A percentile compares a stretch with the other conserved stretches of the same genome.
phyloP scores from a whole-genome alignment of 805 yeast genomes.

The Saccharomyces paradoxus region DNA sequence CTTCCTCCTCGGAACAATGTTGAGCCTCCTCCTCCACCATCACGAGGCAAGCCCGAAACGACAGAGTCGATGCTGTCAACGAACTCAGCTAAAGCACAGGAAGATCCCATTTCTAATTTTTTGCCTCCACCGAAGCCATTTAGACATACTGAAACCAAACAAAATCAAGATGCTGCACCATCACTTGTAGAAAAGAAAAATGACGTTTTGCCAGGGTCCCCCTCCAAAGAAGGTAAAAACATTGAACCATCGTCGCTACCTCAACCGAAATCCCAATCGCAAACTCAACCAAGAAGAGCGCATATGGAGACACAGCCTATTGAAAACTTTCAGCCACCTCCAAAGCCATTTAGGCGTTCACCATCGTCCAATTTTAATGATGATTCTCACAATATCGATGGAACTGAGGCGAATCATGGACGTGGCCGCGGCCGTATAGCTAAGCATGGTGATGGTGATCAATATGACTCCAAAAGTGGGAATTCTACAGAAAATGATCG shows the following conservation, averaged over 20 bases:
- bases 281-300: neutral
- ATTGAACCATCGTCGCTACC: neutral
- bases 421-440: neutral
- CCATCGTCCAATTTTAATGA: neutral
- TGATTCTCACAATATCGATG: neutral
- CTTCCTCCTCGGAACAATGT: neutral
- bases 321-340: constrained; percentile 28
- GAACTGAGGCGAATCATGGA: neutral
- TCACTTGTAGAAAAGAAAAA: neutral
- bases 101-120: constrained; percentile 9
- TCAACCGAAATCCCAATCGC: neutral
- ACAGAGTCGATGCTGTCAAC: neutral
- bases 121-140: constrained; percentile 30
- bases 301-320: neutral
- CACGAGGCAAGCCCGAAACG: neutral
- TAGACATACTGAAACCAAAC: neutral
- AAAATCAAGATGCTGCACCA: neutral
- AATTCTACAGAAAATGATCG: neutral
- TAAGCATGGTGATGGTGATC: neutral
- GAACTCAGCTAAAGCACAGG: neutral
- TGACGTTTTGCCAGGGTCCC: neutral
- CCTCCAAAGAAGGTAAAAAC: neutral
- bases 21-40: neutral
- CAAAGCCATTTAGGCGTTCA: constrained; percentile 19
- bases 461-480: neutral